Conservation (phyloP, 1,284 basidiomycete genomes). For the Ustilago curta region DNA sequence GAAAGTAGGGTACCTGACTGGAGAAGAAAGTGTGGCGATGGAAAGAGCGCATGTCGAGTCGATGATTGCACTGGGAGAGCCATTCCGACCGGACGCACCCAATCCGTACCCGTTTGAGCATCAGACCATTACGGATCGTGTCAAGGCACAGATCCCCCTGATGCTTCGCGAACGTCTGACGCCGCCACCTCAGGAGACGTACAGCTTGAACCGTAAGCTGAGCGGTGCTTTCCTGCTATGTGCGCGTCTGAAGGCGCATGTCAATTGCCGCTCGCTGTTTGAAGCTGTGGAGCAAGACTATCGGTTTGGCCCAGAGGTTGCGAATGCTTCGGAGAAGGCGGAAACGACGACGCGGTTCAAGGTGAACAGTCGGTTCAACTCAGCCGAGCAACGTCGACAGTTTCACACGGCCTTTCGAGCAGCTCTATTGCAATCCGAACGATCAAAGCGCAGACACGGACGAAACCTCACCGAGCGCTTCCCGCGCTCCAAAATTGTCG, state of each 20-base stretch:
- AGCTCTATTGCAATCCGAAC: background rate
- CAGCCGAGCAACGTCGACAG: conserved; percentile 31
- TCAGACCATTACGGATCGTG: conserved; percentile 78
- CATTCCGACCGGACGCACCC: conserved; percentile 77
- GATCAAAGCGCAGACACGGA: conserved; percentile 19
- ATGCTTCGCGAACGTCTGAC: conserved; percentile 91
- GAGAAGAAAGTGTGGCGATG: conserved; percentile 90
- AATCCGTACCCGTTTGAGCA: conserved; percentile 79
- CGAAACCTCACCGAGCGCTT: conserved; percentile 42
- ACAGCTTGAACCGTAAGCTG: conserved; percentile 92
- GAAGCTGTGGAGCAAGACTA: conserved; percentile 34
- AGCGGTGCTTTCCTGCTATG: conserved; percentile 94
- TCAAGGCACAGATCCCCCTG: conserved; percentile 84
- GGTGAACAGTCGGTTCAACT: conserved; percentile 14
- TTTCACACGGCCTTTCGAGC: conserved; percentile 31
- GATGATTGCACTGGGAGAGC: conserved; percentile 80
- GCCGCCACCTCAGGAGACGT: conserved; percentile 93
- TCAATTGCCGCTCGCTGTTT: conserved; percentile 78
- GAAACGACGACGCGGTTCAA: background rate
- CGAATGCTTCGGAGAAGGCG: background rate
- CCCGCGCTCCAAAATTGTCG: conserved; percentile 36
- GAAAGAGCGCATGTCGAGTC: conserved; percentile 86
- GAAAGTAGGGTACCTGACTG: conserved; percentile 88
- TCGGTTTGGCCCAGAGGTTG: conserved; percentile 21
- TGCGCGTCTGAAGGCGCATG: conserved; percentile 80